These are phyloP conservation scores for Chloranthus sessilifolius DNA, from an alignment of 164 flowering plant species.

Conservation along the genomic window DNA sequence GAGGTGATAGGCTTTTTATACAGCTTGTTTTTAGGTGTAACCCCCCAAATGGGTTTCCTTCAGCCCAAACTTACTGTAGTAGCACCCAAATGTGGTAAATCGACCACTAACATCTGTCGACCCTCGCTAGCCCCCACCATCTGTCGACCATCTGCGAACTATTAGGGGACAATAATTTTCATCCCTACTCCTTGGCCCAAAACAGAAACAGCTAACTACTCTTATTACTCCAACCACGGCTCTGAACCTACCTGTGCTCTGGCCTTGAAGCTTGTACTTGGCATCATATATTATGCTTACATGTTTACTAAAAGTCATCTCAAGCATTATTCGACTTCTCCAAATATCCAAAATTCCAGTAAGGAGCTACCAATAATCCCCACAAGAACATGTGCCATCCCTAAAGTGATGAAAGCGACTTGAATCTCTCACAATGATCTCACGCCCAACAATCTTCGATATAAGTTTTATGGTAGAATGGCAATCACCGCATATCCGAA, in stretches of 20 bases:
- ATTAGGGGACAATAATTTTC: no score
- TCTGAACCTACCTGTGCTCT: not conserved
- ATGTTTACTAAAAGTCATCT: not conserved
- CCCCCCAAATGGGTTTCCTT: no score
- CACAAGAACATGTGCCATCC: constrained; percentile 8
- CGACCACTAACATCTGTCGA: no score
- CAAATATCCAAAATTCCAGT: not conserved
- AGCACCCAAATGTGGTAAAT: no score
- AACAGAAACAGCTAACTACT: no score
- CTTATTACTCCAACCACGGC: no score
- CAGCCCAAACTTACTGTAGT: no score
- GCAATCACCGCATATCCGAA: constrained; percentile 13
- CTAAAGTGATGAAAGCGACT: constrained; percentile 13
- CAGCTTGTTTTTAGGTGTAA: no score
- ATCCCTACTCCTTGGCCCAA: no score
- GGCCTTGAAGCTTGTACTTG: not conserved
- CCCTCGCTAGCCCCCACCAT: no score
- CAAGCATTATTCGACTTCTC: not conserved
- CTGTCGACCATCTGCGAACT: no score
- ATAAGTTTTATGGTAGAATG: constrained; percentile 14
- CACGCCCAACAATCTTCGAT: constrained; percentile 3
- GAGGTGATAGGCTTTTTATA: no score
- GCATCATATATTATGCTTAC: not conserved
- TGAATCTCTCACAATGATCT: constrained; percentile 10
- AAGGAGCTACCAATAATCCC: constrained; percentile 10